phyloP scores from a whole-genome alignment of 2,329 filamentous ascomycete species.

The Akanthomyces uredinophilus region DNA sequence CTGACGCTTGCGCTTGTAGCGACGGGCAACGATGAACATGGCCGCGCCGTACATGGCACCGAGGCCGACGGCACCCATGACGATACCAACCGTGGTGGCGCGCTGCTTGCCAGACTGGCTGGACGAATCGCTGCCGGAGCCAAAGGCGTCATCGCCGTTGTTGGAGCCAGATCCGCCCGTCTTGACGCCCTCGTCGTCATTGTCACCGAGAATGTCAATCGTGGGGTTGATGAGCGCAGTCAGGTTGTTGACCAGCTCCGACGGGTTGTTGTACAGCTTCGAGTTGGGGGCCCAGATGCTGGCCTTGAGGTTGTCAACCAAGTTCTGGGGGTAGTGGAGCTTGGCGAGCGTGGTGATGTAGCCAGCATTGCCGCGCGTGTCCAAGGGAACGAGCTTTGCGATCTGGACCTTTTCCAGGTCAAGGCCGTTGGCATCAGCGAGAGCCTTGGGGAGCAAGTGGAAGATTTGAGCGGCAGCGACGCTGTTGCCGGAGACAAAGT shows the following conservation, averaged over 20 bases:
- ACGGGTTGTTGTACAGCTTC: conserved; percentile 66
- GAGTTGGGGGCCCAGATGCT: conserved; percentile 69
- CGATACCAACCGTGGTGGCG: conserved; percentile 64
- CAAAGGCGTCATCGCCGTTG: conserved; percentile 38
- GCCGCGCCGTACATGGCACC: conserved; percentile 85
- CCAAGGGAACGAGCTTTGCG: conserved; percentile 67
- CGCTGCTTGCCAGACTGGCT: conserved; percentile 54
- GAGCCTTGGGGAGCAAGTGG: conserved; percentile 64
- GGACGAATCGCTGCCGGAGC: conserved; percentile 30
- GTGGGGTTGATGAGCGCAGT: conserved; percentile 79
- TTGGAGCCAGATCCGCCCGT: conserved; percentile 23
- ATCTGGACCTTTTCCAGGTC: conserved; percentile 54
- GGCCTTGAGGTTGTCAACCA: conserved; percentile 62
- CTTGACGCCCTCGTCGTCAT: conserved; percentile 37
- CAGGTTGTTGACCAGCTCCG: conserved; percentile 62
- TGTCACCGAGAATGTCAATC: conserved; percentile 43
- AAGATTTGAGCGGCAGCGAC: conserved; percentile 83
- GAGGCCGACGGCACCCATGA: conserved; percentile 69
- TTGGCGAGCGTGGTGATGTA: conserved; percentile 74
- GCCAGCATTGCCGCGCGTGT: conserved; percentile 62
- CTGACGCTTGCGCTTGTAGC: conserved; percentile 82
- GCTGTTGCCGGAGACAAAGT: conserved; percentile 68
- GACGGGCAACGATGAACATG: conserved; percentile 88
- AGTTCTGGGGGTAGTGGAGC: conserved; percentile 65
- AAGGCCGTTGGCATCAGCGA: conserved; percentile 60